These are phyloP conservation scores for Suillus sp. DNA, from an alignment of 768 basidiomycete genomes.

Conservation along the genomic window DNA sequence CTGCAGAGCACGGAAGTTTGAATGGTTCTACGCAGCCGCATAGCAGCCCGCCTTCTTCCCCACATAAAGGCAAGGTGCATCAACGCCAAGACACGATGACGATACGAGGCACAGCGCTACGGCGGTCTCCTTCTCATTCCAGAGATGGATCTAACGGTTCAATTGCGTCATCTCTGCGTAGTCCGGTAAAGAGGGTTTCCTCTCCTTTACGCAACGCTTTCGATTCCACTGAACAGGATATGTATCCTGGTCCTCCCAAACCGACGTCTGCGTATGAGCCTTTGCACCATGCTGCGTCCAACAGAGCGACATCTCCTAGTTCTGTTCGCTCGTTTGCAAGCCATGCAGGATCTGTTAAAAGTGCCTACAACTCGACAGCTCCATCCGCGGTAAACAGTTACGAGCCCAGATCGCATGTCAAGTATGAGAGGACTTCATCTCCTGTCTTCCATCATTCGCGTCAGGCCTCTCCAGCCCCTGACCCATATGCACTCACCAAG, in stretches of 20 bases:
- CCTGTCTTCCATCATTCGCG: slow-evolving; percentile 22
- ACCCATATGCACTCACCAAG: slow-evolving; percentile 42
- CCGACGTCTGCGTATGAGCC: slow-evolving; percentile 9
- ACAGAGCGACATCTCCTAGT: slow-evolving; percentile 28
- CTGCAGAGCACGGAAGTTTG: not conserved
- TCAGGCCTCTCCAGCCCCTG: slow-evolving; percentile 28
- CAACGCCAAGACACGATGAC: slow-evolving; percentile 11
- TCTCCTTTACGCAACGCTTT: slow-evolving; percentile 19
- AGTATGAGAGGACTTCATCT: slow-evolving; percentile 35
- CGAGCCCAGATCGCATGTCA: slow-evolving; percentile 24
- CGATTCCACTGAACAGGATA: slow-evolving; percentile 11
- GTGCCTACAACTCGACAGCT: slow-evolving; percentile 14
- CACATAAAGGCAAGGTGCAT: slow-evolving; percentile 8
- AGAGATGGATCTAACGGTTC: slow-evolving; percentile 16
- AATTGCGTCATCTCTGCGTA: slow-evolving; percentile 14
- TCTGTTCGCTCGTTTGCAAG: slow-evolving; percentile 26
- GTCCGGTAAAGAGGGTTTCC: slow-evolving; percentile 18
- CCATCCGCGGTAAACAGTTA: slow-evolving; percentile 13
- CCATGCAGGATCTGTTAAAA: slow-evolving; percentile 16
- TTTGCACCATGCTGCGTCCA: slow-evolving; percentile 5
- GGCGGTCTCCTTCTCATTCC: slow-evolving; percentile 14
- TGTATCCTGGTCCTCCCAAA: not conserved
- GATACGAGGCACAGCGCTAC: slow-evolving; percentile 9
- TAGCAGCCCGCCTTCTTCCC: slow-evolving; percentile 7
- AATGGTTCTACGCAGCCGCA: not conserved